phyloP scores from a whole-genome alignment of 2,329 filamentous ascomycete genomes.

The Geosmithia putterillii region DNA sequence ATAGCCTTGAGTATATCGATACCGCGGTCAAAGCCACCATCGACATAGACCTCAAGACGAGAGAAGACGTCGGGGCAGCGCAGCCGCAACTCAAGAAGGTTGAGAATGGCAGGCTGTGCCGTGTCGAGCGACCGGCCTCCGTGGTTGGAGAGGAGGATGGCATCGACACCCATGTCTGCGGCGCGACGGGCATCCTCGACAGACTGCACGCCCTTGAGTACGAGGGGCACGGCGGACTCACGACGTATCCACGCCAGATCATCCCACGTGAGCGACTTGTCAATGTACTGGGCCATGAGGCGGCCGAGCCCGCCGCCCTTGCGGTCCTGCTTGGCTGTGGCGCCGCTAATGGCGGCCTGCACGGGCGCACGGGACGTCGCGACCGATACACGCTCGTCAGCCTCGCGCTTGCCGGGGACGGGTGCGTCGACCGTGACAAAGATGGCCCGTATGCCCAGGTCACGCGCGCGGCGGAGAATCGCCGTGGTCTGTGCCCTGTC shows the following conservation, averaged over 20 bases:
- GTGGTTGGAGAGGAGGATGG: constrained; percentile 45
- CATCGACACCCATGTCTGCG: constrained; percentile 34
- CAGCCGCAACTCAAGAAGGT: constrained; percentile 37
- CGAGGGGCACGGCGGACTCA: constrained; percentile 33
- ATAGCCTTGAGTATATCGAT: constrained; percentile 42
- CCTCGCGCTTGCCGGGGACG: constrained; percentile 42
- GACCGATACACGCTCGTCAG: constrained; percentile 39
- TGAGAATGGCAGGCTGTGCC: constrained; percentile 32
- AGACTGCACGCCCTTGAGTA: constrained; percentile 44
- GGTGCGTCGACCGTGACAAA: constrained; percentile 44
- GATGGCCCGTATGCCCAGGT: constrained; percentile 35
- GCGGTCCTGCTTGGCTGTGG: constrained; percentile 31
- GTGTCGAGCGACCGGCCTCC: constrained; percentile 44
- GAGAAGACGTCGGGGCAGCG: constrained; percentile 34
- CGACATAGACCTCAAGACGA: constrained; percentile 37
- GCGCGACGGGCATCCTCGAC: constrained; percentile 41
- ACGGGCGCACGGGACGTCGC: constrained; percentile 23
- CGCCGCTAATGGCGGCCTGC: constrained; percentile 26
- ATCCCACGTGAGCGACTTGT: constrained; percentile 36
- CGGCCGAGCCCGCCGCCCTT: constrained; percentile 40
- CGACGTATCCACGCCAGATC: constrained; percentile 39
- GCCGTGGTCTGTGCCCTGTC: constrained; percentile 33
- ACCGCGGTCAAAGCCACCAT: constrained; percentile 39
- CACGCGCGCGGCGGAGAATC: constrained; percentile 23
- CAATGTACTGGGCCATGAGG: constrained; percentile 38